Evolutionary conservation across 257 asterid species (phyloP), one percentile per base, ranked within the genome.

Genomic region (Rehmannia glutinosa): DNA sequence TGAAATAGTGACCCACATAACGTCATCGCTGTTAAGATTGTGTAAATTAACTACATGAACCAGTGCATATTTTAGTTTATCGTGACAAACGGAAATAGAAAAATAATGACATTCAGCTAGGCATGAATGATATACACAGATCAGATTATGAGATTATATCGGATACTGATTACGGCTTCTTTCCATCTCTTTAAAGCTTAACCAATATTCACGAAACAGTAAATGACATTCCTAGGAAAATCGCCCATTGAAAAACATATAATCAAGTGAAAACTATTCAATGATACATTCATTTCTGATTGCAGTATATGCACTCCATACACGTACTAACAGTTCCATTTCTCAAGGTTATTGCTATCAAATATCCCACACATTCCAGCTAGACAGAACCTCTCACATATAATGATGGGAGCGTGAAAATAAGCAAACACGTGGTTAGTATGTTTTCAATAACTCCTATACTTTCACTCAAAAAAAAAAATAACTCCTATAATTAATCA

Each of bases 121-220:
- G 33, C 28, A 33, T 15, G 21, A 38, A 60, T 41, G 52, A 53
- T 21, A 32, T 15, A 55, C 25, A 30, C 39, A 38, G 70, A 57
- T 75, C 60, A 64, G 35, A 57, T 21, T 49, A 39, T 15, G 27
- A 46, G 36, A 57, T 23, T 5, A 30, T 17, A 49, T 58, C 49
- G 52, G 32, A 36, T 17, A 61, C 13, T 35, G 23, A 50, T 28
- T 15, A 25, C 19, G 19, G 62, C 38, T 64, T 50, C 73, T 62
- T 28, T 49, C 68, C 66, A 61, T 28, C 36, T 47, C 69, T 38
- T 35, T 41, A 47, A 56, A 41, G n/a, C 64, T 53, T 46, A 50
- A 54, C 16, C 42, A 27, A 60, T 62, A 25, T 47, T 55, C 53
- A 42, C 65, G 38, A 0, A 52, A n/a, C 42, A 51, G 41, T 39